Evolutionary conservation across 805 yeast species (phyloP), one percentile per base, ranked within the genome.

Genomic region (Teunomyces gatunensis): DNA sequence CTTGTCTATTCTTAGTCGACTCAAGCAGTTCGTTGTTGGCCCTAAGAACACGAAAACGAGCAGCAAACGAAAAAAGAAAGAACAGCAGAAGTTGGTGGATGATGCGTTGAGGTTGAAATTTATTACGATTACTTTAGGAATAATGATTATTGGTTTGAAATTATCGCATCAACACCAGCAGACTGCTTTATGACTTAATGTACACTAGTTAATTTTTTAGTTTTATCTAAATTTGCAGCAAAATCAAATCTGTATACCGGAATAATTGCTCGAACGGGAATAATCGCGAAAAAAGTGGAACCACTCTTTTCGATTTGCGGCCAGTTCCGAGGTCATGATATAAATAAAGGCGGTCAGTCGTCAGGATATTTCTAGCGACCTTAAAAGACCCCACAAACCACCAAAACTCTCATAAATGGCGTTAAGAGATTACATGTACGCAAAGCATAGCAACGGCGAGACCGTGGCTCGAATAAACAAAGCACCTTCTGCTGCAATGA

Each of bases 61-160:
- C 17, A 33, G 34, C 29, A 30, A 34, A 32, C 37, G 41, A 18
- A 59, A 54, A 40, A 53, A 53, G 33, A 58, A 55, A 23, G 55
- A 53, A 15, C 54, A 59, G 35, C 65, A 60, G 29, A 48, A 53
- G 13, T 53, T 65, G 30, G 72, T 67, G 28, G 77, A 73, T 44
- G 78, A 73, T 52, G 57, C 61, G 32, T 58, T 73, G 48, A 70
- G 68, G 57, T 69, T 69, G 52, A 73, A 71, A 54, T 73, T 73
- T 46, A 59, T 73, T 37, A 67, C 74, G 39, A 64, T 73, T 30
- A 72, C 75, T 7, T 55, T 73, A 34, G 77, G 77, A 15, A 73
- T 73, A 4, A 59, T 69, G 49, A 65, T 73, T 34, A 57, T 73
- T 35, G 76, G 74, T 0, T 54, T 71, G 34, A 63, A 65, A 47